phyloP scores from a whole-genome alignment of 140 eudicot genomes.

The Oenanthe javanica region DNA sequence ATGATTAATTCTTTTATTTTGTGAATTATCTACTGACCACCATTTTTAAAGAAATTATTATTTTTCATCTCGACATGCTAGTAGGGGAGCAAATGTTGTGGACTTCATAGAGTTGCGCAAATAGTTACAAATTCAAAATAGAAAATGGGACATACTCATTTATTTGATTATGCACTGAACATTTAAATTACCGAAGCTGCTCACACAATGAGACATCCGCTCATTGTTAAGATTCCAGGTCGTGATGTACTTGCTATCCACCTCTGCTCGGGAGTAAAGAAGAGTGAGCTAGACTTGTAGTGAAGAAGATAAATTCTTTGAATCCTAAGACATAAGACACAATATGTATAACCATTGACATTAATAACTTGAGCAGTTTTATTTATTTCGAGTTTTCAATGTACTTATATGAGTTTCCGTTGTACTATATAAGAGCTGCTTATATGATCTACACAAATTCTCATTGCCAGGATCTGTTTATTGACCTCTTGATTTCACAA shows the following conservation, averaged over 20 bases:
- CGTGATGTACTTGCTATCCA: background rate
- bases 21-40: too few relatives aligned
- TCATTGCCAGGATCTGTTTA: background rate
- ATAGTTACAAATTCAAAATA: too few relatives aligned
- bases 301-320: conserved; percentile 5
- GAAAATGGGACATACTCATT: too few relatives aligned
- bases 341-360: conserved; percentile 17
- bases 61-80: too few relatives aligned
- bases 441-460: background rate
- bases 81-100: too few relatives aligned
- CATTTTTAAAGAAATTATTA: too few relatives aligned
- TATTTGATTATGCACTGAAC: too few relatives aligned
- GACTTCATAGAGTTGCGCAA: too few relatives aligned
- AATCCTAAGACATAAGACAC: conserved; percentile 10
- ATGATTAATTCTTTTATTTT: too few relatives aligned
- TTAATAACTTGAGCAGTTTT: background rate
- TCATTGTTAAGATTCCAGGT: background rate
- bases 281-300: background rate
- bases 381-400: background rate
- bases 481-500: background rate
- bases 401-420: background rate
- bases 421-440: background rate
- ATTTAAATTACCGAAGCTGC: conserved; percentile 41
- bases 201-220: conserved; percentile 49
- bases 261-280: background rate